Evolutionary conservation across 805 yeast species (phyloP), one percentile per base, ranked within the genome.

Genomic region (Metschnikowia shivogae): DNA sequence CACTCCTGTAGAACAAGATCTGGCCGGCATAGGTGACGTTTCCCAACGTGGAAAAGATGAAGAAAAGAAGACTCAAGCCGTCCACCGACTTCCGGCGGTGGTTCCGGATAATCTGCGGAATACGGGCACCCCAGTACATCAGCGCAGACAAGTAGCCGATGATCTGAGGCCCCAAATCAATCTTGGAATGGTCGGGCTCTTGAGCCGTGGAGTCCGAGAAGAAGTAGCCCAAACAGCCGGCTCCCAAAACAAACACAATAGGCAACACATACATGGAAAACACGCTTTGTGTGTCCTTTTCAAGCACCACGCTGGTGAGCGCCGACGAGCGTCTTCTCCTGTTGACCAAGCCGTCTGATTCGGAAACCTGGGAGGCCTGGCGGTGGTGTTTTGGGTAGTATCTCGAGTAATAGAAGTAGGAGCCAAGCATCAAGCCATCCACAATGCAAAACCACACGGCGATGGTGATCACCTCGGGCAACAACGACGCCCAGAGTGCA

Each of bases 91-190:
- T 80, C 52, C 96, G 78, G 38, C 70, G 70, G 61, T 82, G 78
- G 65, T 92, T 92, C 59, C 86, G 95, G 46, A 77, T 67, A 43
- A 92, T 85, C 64, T 92, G 99, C 0, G 99, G 99, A 56, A 58
- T 76, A 48, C 65, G 43, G 3, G 93, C 93, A 7, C 86, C 79
- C 52, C 86, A 70, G 61, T 86, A 86, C 46, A 86, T 65, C 2
- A 69, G 48, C 0, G 95, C 92, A 4, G 88, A 81, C 5, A 78
- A 52, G 63, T 85, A 86, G 5, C 93, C 93, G 49, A 82, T 70
- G 3, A 82, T 54, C 61, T 83, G 87, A 2, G 92, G 84, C 1
- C 83, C 84, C 31, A 77, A 45, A 6, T 52, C 47, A 26, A 77
- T 62, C n/a, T 50, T 50, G 2, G 54, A 56, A 24, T 67, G 60